Conservation (phyloP, 352 stramenopile genomes). For the Phytophthora uliginosa region DNA sequence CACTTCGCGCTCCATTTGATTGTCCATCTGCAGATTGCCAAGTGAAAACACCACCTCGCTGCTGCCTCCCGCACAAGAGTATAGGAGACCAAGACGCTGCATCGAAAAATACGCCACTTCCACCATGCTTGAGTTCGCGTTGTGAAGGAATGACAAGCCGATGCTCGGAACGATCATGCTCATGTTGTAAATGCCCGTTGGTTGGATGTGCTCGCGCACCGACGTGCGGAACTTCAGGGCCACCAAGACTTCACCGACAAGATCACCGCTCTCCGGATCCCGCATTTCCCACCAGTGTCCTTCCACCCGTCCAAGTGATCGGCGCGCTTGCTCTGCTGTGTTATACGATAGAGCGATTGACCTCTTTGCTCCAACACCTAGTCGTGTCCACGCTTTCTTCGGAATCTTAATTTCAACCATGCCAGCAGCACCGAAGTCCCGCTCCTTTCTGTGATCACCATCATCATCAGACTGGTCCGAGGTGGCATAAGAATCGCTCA, state of each 20-base stretch:
- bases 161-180: slow-evolving; percentile 86
- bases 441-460: slow-evolving; percentile 36
- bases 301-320: slow-evolving; percentile 76
- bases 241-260: slow-evolving; percentile 85
- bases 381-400: slow-evolving; percentile 84
- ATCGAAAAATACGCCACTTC: slow-evolving; percentile 92
- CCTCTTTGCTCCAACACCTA: slow-evolving; percentile 69
- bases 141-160: slow-evolving; percentile 87
- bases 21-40: slow-evolving; percentile 92
- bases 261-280: slow-evolving; percentile 75
- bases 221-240: slow-evolving; percentile 86
- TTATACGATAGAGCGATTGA: slow-evolving; percentile 87
- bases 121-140: slow-evolving; percentile 83
- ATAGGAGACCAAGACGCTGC: slow-evolving; percentile 81
- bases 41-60: slow-evolving; percentile 87
- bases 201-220: slow-evolving; percentile 58
- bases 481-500: slow-evolving; percentile 77
- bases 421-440: slow-evolving; percentile 49
- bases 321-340: slow-evolving; percentile 75
- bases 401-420: slow-evolving; percentile 87
- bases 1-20: slow-evolving; percentile 91
- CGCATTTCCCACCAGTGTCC: slow-evolving; percentile 90
- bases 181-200: slow-evolving; percentile 78
- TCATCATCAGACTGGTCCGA: slow-evolving; percentile 67
- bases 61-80: slow-evolving; percentile 80